Evolutionary conservation across 345 rosid genomes (phyloP).

Genomic region (Melaleuca quinquenervia): DNA sequence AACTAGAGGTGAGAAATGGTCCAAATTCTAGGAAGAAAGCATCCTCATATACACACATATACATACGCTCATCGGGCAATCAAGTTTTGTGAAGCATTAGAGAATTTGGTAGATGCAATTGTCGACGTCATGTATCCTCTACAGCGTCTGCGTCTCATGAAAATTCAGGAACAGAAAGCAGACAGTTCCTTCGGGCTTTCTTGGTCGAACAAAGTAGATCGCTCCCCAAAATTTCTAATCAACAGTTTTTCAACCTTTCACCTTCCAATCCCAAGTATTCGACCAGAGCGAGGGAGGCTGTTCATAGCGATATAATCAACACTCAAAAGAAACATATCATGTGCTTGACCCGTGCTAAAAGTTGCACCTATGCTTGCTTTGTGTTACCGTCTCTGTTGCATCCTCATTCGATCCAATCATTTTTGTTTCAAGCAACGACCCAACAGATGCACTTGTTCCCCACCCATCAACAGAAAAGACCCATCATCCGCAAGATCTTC

Average conservation of each 20-base stretch:
- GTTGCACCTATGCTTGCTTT: background rate
- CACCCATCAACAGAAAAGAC: background rate
- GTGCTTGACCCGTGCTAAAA: background rate
- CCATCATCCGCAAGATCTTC: background rate
- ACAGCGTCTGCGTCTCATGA: background rate
- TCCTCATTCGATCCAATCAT: background rate
- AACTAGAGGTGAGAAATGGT: background rate
- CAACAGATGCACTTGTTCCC: background rate
- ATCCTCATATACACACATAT: background rate
- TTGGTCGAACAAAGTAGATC: background rate
- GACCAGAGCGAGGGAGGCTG: background rate
- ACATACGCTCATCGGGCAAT: background rate
- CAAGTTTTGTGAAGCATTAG: background rate
- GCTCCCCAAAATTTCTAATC: background rate
- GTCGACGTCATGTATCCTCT: background rate
- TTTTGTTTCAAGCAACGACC: background rate
- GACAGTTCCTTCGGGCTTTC: background rate
- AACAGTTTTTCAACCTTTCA: background rate
- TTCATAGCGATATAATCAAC: background rate
- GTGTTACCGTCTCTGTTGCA: background rate
- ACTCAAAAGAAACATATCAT: background rate
- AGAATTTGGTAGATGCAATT: background rate
- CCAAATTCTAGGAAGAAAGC: background rate
- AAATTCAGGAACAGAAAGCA: background rate
- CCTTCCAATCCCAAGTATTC: background rate